Conservation (phyloP, 768 basidiomycete genomes). For the Thelephora ganbajun region DNA sequence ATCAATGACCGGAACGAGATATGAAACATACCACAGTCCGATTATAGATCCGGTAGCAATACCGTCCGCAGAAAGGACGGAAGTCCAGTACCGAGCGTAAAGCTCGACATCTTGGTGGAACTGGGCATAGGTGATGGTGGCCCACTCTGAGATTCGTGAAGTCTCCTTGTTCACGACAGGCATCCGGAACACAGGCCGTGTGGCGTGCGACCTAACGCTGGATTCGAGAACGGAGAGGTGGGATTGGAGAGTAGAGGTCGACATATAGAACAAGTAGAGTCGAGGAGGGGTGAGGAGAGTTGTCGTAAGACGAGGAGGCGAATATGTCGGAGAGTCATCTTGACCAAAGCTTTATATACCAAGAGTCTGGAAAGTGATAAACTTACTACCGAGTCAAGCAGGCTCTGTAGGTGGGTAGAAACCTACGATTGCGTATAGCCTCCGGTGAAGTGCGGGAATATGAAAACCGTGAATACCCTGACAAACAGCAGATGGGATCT, state of each 20-base stretch:
- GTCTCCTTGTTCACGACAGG: slow-evolving; percentile 21
- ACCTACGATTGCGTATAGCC: too few relatives aligned
- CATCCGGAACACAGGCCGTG: slow-evolving; percentile 40
- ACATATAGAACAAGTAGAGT: slow-evolving; percentile 5
- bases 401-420: too few relatives aligned
- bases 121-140: slow-evolving; percentile 41
- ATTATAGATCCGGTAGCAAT: slow-evolving; percentile 41
- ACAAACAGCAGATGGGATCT: too few relatives aligned
- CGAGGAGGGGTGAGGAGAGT: background rate
- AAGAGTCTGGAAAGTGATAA: background rate
- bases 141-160: slow-evolving; percentile 36
- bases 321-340: background rate
- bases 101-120: slow-evolving; percentile 49
- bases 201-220: slow-evolving; percentile 30
- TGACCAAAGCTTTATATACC: background rate
- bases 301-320: background rate
- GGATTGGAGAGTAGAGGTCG: slow-evolving; percentile 15
- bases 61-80: slow-evolving; percentile 24
- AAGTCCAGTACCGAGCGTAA: slow-evolving; percentile 49
- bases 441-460: too few relatives aligned
- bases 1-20: background rate
- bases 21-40: slow-evolving; percentile 46
- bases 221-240: slow-evolving; percentile 50
- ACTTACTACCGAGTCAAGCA: too few relatives aligned
- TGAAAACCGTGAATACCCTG: too few relatives aligned